Evolutionary conservation across 176 grass and related monocot species (phyloP), one percentile per base, ranked within the genome.

Genomic region (Raddia distichophylla): DNA sequence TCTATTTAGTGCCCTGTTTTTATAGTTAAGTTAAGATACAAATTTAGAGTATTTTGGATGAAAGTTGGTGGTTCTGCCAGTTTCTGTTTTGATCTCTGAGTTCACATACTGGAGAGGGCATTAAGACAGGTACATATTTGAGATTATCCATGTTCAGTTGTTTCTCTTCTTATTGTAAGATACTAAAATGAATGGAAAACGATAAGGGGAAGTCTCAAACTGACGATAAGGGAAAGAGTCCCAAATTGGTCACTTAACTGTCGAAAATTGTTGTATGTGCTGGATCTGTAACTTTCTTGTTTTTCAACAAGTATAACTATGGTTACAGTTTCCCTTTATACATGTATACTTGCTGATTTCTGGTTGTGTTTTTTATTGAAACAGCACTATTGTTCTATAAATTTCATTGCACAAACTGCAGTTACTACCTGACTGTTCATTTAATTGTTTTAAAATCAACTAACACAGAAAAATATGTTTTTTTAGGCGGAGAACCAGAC

Each of bases 401-500:
- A 71, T 27, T 22, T 78, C 57, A 58, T 16, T 71, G 19, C 49
- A 56, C n/a, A 42, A 72, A 47, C 48, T 81, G 71, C 10, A 40
- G 43, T 81, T 69, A 20, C 3, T 48, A 62, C 69, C 51, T 80
- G 45, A 60, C 32, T 50, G 64, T 50, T 64, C 22, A 80, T 83
- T 53, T 85, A 27, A 40, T 63, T 70, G 6, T 75, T 56, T 75
- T 63, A 56, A 85, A 74, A 35, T 11, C 2, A 56, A 8, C 50
- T 74, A 73, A 82, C 56, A 71, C 60, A 40, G 13, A 55, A 32
- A 69, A 46, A 14, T 16, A 47, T 85, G 5, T 80, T 18, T 58
- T 73, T 89, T 55, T 77, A 85, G 82, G 83, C 45, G 65, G 37
- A 58, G 60, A 67, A 82, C 10, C 35, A 8, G 45, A 52, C 13